Evolutionary conservation across 129 eudicot genomes (phyloP).

Genomic region (Helianthus tuberosus): DNA sequence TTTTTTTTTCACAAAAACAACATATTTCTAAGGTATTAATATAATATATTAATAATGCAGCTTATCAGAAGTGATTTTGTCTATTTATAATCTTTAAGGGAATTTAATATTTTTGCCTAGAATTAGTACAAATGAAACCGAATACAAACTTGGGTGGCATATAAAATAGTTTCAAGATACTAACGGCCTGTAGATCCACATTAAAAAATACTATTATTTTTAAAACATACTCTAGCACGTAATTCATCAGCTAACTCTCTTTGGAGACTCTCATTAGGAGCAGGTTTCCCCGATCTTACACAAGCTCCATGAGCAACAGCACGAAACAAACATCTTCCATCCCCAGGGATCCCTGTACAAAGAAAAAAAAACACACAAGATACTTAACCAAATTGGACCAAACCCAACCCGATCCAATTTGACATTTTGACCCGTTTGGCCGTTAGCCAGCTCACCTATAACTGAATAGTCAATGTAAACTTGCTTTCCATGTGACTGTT

Average conservation of each 20-base stretch:
- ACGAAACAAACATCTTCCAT: conserved; percentile 96
- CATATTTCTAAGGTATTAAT: too few species aligned
- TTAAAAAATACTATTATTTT: background rate
- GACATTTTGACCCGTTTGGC: background rate
- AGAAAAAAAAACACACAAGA: background rate
- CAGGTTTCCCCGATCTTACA: conserved; percentile 80
- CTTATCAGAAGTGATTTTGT: background rate
- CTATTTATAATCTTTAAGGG: background rate
- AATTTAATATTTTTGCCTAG: background rate
- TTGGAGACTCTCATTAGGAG: conserved; percentile 82
- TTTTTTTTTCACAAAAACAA: background rate
- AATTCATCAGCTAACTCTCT: conserved; percentile 91
- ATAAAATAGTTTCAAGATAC: background rate
- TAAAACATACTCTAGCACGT: conserved; percentile 63
- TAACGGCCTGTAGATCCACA: background rate
- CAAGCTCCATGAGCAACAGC: conserved; percentile 98
- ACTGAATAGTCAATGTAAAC: conserved; percentile 83
- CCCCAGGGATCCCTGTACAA: conserved; percentile 91
- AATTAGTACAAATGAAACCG: background rate
- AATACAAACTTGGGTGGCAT: background rate
- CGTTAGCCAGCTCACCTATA: conserved; percentile 57
- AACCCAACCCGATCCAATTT: background rate
- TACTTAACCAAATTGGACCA: background rate
- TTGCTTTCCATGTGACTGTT: conserved; percentile 70
- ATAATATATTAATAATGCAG: background rate